phyloP scores from a whole-genome alignment of 2,329 filamentous ascomycete species.

The Xylaria sp. region DNA sequence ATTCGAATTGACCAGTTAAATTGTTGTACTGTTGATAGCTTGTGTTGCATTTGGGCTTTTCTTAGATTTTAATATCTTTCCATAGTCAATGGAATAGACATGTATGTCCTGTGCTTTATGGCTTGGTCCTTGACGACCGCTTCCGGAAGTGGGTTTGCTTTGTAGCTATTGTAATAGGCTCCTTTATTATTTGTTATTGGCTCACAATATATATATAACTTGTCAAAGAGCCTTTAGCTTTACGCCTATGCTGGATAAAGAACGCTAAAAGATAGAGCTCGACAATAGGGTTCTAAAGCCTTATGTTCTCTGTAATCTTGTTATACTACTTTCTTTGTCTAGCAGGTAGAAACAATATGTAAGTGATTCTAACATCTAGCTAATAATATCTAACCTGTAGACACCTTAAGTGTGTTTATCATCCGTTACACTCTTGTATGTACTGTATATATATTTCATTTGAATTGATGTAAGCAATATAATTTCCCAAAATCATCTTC shows the following conservation, averaged over 20 bases:
- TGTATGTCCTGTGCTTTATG: constrained; percentile 6
- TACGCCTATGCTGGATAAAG: constrained; percentile 1
- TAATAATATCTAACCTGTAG: too few species aligned
- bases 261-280: not conserved
- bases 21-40: not conserved
- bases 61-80: not conserved
- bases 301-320: not conserved
- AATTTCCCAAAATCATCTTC: too few species aligned
- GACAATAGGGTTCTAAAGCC: not conserved
- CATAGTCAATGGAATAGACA: not conserved
- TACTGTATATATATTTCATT: too few species aligned
- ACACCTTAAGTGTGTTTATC: too few species aligned
- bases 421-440: not conserved
- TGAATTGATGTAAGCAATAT: too few species aligned
- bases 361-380: not conserved
- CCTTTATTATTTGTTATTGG: constrained; percentile 18
- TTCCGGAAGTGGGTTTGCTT: not conserved
- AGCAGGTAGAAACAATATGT: not conserved
- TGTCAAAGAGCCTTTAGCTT: constrained; percentile 11
- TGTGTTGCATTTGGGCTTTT: not conserved
- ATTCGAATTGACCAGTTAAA: not conserved
- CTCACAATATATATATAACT: not conserved
- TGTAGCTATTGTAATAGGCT: not conserved
- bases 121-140: not conserved
- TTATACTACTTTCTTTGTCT: not conserved